Conservation (phyloP, 192 early-diverging fungal genomes). For the Funneliformis geosporum region DNA sequence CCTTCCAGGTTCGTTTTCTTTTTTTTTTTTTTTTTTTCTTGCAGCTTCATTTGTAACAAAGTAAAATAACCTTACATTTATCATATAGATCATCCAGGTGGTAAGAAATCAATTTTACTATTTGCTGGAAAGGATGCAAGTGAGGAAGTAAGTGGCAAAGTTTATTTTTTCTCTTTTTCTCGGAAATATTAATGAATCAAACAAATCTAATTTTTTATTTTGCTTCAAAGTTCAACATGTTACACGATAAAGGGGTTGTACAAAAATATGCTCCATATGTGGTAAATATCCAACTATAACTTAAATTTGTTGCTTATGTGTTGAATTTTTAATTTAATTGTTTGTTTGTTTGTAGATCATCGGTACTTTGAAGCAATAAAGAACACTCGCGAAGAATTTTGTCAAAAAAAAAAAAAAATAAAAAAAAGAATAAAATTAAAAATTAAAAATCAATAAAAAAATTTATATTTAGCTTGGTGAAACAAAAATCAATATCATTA, state of each 20-base stretch:
- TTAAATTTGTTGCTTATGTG: background rate
- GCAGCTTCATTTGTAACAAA: background rate
- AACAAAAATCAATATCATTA: too few relatives aligned
- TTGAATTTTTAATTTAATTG: background rate
- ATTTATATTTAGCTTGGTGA: too few relatives aligned
- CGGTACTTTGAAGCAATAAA: background rate
- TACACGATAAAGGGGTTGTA: slow-evolving; percentile 36
- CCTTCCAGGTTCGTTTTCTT: slow-evolving; percentile 40
- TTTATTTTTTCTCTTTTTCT: background rate
- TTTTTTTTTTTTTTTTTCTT: background rate
- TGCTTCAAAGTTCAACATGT: background rate
- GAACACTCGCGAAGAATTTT: too few relatives aligned
- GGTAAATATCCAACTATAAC: background rate
- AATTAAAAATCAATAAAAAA: too few relatives aligned
- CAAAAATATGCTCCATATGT: slow-evolving; percentile 63
- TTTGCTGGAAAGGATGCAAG: slow-evolving; percentile 86
- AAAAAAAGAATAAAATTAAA: too few relatives aligned
- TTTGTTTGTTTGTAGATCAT: background rate
- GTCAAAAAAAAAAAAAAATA: too few relatives aligned
- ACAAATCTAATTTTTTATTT: background rate
- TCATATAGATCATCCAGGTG: slow-evolving; percentile 71
- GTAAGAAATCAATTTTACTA: slow-evolving; percentile 82
- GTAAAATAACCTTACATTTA: background rate
- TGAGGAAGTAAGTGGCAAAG: slow-evolving; percentile 62
- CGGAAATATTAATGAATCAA: background rate